These are phyloP conservation scores for Penicillium tannophilum DNA, from an alignment of 495 filamentous ascomycete genomes.

Conservation along the genomic window DNA sequence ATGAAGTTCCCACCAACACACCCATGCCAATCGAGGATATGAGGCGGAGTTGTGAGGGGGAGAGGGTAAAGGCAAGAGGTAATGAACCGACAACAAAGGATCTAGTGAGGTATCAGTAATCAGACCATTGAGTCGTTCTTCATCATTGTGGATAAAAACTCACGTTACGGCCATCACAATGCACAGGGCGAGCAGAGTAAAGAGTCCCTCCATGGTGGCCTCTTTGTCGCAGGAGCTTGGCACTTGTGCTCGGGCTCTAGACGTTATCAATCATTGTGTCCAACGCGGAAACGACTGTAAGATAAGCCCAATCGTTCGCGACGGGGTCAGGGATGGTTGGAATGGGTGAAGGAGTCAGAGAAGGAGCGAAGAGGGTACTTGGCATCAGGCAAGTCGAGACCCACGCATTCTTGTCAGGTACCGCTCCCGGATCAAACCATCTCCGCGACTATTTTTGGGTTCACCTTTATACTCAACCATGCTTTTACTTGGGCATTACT, in stretches of 20 bases:
- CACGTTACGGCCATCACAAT: constrained; percentile 95
- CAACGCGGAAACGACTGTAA: constrained; percentile 1
- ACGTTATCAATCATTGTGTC: constrained; percentile 27
- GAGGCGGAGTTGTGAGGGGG: constrained; percentile 83
- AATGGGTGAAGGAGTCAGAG: constrained; percentile 12
- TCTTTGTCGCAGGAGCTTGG: constrained; percentile 29
- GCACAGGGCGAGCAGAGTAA: constrained; percentile 82
- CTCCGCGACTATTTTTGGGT: constrained; percentile 5
- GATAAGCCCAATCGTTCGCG: background rate
- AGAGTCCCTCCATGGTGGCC: constrained; percentile 71
- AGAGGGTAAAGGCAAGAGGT: constrained; percentile 85
- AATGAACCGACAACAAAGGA: constrained; percentile 94
- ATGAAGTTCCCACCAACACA: constrained; percentile 87
- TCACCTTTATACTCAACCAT: background rate
- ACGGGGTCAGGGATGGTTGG: constrained; percentile 1
- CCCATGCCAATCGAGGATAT: constrained; percentile 94
- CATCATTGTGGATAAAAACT: constrained; percentile 29
- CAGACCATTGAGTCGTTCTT: background rate
- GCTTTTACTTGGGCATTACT: no score
- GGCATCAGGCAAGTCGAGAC: background rate
- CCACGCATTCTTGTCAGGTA: constrained; percentile 9
- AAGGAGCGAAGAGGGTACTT: constrained; percentile 4
- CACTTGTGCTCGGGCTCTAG: constrained; percentile 27
- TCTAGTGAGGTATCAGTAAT: constrained; percentile 46
- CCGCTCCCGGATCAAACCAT: constrained; percentile 9